Base-by-base conservation (phyloP, 83 land plant species). In the Diphasiastrum complanatum region DNA sequence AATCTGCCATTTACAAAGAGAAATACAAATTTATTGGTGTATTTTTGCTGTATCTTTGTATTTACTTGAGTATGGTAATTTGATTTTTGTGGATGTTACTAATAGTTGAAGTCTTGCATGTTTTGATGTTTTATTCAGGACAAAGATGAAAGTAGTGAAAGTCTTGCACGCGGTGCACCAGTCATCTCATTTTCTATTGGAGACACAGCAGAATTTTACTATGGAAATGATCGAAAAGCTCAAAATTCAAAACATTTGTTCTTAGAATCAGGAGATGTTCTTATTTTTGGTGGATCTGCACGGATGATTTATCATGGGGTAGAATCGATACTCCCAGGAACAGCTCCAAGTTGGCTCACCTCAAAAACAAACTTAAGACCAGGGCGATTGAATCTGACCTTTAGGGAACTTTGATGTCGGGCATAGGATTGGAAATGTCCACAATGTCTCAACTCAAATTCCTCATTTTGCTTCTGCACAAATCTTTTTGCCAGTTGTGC, bases 171-270 rank as follows among this genome's bases (percentile, higher is more conserved):
- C 60, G 80, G 84, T 35, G 23, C 82, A 14, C 89, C 89, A 33
- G 86, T 87, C 14, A 82, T 87, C 14, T 87, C 95, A 24, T 70
- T 87, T 30, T 84, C 89, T 11, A 10, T 87, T 20, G 93, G 93
- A 11, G 85, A 87, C 59, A 56, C 85, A 31, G 93, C 93, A 12
- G 89, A 79, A 46, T 87, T 87, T 60, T 26, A 75, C 14, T 87
- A 81, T 73, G 81, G 83, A 5, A 52, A 54, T 34, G 60, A 71
- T 2, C 77, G 89, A 45, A 73, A 81, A 51, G 53, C 47, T 2
- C 76, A 75, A 3, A 73, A 65, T 35, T 85, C 89, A 31, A 50
- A 75, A 4, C 70, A 57, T 27, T 61, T 84, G 5, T 14, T 60
- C 6, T 54, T 87, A 25, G 76, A 79, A 49, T 87, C 93, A 12